A percentile compares a stretch with the other conserved stretches of the same genome.
Conservation (phyloP, 2,329 filamentous ascomycete genomes). For the Hansfordia pulvinata region DNA sequence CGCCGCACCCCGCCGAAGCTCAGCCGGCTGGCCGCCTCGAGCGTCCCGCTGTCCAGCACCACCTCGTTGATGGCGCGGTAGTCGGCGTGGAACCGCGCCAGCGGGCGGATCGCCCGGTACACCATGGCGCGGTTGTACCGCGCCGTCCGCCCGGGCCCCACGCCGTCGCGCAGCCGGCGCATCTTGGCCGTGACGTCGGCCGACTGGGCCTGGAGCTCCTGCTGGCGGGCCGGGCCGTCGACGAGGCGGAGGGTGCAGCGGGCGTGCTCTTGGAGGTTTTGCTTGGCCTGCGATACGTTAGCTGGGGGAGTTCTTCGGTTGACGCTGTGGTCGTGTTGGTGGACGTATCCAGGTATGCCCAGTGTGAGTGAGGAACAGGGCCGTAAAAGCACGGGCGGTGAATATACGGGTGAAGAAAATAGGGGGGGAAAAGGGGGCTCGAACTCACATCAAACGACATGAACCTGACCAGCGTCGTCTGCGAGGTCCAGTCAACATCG, state of each 20-base stretch:
- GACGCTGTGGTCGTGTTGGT: conserved; percentile 2
- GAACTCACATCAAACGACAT: conserved; percentile 5
- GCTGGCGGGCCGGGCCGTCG: conserved; percentile 5
- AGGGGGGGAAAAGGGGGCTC: too few species aligned
- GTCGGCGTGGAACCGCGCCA: conserved; percentile 14
- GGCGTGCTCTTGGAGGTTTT: conserved; percentile 9
- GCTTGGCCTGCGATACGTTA: conserved; percentile 1
- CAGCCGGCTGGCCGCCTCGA: conserved; percentile 9
- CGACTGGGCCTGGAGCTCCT: conserved; percentile 6
- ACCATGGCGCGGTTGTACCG: conserved; percentile 31
- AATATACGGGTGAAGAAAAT: too few species aligned
- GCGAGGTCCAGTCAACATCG: conserved; percentile 3
- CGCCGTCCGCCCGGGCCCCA: conserved; percentile 5
- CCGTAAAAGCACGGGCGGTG: too few species aligned
- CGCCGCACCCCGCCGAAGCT: conserved; percentile 6
- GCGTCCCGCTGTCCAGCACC: conserved; percentile 12
- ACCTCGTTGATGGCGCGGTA: conserved; percentile 15
- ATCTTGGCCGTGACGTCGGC: conserved; percentile 7
- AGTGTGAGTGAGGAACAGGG: too few species aligned
- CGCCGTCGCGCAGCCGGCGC: conserved; percentile 7
- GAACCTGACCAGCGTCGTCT: conserved; percentile 1
- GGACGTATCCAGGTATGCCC: background rate
- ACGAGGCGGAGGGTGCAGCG: conserved; percentile 9
- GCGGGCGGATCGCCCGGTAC: conserved; percentile 12
- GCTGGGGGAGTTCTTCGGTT: too few species aligned